Conservation (phyloP, 2,329 filamentous ascomycete genomes). For the Alternaria viburni region DNA sequence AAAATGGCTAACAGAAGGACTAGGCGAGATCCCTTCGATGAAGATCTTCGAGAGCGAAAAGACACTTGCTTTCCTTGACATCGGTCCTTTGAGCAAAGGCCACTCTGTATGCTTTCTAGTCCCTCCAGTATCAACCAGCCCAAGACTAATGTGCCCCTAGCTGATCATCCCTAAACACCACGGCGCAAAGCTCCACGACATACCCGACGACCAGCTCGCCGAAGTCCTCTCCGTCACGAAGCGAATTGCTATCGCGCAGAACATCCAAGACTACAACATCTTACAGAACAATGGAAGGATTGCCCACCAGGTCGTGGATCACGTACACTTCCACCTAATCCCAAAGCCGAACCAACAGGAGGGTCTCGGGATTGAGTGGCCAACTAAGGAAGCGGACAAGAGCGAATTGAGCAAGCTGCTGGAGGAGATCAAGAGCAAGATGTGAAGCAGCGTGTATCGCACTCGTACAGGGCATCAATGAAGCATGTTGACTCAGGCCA, state of each 20-base stretch:
- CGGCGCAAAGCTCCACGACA: slow-evolving; percentile 87
- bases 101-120: slow-evolving; percentile 72
- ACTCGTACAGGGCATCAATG: slow-evolving; percentile 15
- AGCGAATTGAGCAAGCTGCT: slow-evolving; percentile 78
- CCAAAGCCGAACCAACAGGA: slow-evolving; percentile 88
- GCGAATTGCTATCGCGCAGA: slow-evolving; percentile 79
- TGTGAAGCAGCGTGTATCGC: slow-evolving; percentile 57
- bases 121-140: not conserved
- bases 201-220: slow-evolving; percentile 83
- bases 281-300: slow-evolving; percentile 94
- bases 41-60: slow-evolving; percentile 96
- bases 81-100: slow-evolving; percentile 84
- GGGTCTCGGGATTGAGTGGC: slow-evolving; percentile 83
- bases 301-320: slow-evolving; percentile 91
- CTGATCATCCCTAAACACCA: slow-evolving; percentile 97
- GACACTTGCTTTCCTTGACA: slow-evolving; percentile 94
- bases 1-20: not conserved
- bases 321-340: slow-evolving; percentile 98
- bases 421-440: slow-evolving; percentile 88
- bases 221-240: slow-evolving; percentile 89
- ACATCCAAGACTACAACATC: slow-evolving; percentile 85
- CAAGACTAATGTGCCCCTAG: slow-evolving; percentile 53
- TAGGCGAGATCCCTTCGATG: slow-evolving; percentile 95
- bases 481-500: slow-evolving; percentile 12
- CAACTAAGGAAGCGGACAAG: slow-evolving; percentile 76